Conservation (phyloP, 495 filamentous ascomycete genomes). For the Evernia prunastri region DNA sequence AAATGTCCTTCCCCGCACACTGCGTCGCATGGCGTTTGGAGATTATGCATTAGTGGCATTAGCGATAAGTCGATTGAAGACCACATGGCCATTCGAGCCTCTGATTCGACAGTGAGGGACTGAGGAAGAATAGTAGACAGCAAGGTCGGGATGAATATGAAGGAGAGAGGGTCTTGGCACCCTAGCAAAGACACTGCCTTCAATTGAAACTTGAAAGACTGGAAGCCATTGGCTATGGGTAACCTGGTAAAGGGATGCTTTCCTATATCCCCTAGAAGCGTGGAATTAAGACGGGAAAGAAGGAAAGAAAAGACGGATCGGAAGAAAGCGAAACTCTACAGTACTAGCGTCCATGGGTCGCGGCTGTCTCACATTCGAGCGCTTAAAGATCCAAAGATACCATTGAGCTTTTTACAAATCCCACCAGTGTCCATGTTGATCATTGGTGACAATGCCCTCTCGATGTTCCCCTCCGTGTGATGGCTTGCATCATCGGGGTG, state of each 20-base stretch:
- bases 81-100: neutral
- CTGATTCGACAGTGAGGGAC: neutral
- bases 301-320: neutral
- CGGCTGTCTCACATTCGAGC: conserved; percentile 14
- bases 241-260: neutral
- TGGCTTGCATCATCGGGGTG: neutral
- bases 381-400: neutral
- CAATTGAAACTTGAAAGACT: neutral
- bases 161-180: neutral
- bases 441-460: neutral
- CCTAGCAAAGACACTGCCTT: neutral
- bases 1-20: neutral
- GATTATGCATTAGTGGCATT: neutral
- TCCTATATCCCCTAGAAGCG: neutral
- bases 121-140: neutral
- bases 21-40: neutral
- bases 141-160: neutral
- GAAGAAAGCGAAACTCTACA: neutral
- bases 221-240: neutral
- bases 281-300: neutral
- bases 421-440: neutral
- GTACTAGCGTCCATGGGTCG: neutral
- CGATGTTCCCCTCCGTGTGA: no score
- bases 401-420: neutral
- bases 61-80: neutral